Evolutionary conservation across 257 asterid genomes (phyloP).

Genomic region (Knoxia roxburghii): DNA sequence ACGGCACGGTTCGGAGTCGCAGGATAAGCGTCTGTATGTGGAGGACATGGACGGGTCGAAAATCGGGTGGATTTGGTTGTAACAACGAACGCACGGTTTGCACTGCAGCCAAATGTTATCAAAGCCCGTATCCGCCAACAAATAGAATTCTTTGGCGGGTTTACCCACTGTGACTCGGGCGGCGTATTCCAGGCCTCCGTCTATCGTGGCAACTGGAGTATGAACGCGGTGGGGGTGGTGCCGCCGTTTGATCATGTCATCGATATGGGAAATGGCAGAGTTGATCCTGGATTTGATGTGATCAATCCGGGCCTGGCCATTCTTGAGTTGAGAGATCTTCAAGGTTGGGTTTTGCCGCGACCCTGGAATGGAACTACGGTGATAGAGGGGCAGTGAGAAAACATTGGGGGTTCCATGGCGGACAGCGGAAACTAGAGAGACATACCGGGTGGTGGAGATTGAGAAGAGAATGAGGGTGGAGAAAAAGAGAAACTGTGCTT

Average conservation of each 20-base stretch:
- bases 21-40: background rate
- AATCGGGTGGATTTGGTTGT: background rate
- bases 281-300: background rate
- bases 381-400: too few species aligned
- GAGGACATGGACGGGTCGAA: background rate
- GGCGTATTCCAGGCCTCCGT: rapidly evolving
- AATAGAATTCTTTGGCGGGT: background rate
- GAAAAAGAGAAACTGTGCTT: too few species aligned
- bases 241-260: too few species aligned
- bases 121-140: background rate
- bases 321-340: too few species aligned
- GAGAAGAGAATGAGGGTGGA: too few species aligned
- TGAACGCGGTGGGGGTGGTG: background rate
- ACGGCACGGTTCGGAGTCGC: background rate
- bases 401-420: too few species aligned
- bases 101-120: background rate
- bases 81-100: background rate
- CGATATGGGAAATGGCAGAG: too few species aligned
- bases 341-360: too few species aligned
- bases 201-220: background rate
- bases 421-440: too few species aligned
- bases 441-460: too few species aligned
- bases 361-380: too few species aligned
- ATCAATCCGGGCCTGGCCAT: background rate
- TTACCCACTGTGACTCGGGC: background rate